Evolutionary conservation across 2,329 filamentous ascomycete species (phyloP).

Genomic region (Drechslerella stenobrocha): DNA sequence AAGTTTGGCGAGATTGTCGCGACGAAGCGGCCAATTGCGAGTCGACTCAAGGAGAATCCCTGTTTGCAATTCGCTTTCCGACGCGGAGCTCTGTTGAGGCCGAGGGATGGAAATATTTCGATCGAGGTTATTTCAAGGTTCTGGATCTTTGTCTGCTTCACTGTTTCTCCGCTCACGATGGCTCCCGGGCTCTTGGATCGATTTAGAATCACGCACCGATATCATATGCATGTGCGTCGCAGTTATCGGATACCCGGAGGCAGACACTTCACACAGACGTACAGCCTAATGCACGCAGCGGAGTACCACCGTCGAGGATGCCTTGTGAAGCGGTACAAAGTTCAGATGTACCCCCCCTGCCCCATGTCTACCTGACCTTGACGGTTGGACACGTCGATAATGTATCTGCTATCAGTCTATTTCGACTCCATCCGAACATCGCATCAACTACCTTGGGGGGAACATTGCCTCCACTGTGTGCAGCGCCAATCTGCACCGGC

Average conservation of each 20-base stretch:
- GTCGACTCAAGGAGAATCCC: conserved; percentile 20
- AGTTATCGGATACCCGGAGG: conserved; percentile 46
- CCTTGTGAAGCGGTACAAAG: conserved; percentile 46
- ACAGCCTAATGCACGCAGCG: conserved; percentile 31
- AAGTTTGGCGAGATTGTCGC: conserved; percentile 44
- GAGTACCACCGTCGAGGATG: conserved; percentile 35
- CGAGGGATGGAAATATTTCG: conserved; percentile 2
- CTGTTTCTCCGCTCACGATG: neutral
- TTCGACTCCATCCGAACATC: conserved; percentile 32
- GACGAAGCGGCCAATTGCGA: conserved; percentile 37
- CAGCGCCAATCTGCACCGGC: neutral
- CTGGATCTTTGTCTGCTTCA: neutral
- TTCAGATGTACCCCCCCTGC: conserved; percentile 35
- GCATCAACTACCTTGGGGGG: conserved; percentile 21
- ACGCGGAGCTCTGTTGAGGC: conserved; percentile 44
- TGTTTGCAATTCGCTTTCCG: conserved; percentile 7
- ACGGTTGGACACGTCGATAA: conserved; percentile 36
- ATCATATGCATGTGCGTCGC: conserved; percentile 41
- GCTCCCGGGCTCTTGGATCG: neutral
- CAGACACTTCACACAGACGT: conserved; percentile 35
- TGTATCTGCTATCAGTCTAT: conserved; percentile 18
- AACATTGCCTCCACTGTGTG: conserved; percentile 15
- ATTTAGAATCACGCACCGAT: conserved; percentile 11
- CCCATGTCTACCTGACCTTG: conserved; percentile 18
- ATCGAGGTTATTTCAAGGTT: neutral